Evolutionary conservation across 192 early-diverging fungal genomes (phyloP), one percentile per base, ranked within the genome.

Genomic region (Podila verticillata): DNA sequence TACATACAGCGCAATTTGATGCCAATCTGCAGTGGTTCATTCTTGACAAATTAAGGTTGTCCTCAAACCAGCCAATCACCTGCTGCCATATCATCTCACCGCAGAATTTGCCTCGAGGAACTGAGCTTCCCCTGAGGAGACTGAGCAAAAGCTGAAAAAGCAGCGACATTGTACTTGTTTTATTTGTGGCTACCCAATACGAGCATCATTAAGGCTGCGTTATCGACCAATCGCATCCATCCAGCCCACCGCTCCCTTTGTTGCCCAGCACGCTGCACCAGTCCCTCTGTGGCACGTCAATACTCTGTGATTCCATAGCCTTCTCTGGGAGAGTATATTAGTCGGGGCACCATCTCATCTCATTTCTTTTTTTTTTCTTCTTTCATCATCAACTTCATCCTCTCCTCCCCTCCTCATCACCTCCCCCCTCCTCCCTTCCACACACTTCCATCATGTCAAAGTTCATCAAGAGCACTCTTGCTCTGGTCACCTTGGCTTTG

Each of bases 391-490:
- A 60, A 29, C 63, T 59, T 30, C 56, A 58, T 63, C 35, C 47
- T 48, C 36, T 6, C 24, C 24, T 61, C 61, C 20, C 34, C 26
- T 35, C 58, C 29, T 15, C 66, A 28, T 60, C 58, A 28, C 29
- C 49, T 48, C 56, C 36, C 66, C 39, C 32, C 59, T 24, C 36
- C 57, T 29, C 39, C 54, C 48, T 15, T 54, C 31, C 66, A 22
- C 32, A 20, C 47, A 51, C 39, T 48, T 61, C 68, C 35, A 79
- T 62, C 8, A 79, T 79, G 75, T 72, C 75, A 71, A 79, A 79
- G 75, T 79, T 79, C 65, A 63, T 61, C 58, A 79, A 79, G 75
- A 79, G 75, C 75, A 51, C 63, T 48, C 32, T 79, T 51, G 75
- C 75, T 79, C 75, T 79, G 63, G 35, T 71, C 48, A 58, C 75